Evolutionary conservation across 352 stramenopile genomes (phyloP), one percentile per base, ranked within the genome.

Genomic region (Globisporangium middletonii): DNA sequence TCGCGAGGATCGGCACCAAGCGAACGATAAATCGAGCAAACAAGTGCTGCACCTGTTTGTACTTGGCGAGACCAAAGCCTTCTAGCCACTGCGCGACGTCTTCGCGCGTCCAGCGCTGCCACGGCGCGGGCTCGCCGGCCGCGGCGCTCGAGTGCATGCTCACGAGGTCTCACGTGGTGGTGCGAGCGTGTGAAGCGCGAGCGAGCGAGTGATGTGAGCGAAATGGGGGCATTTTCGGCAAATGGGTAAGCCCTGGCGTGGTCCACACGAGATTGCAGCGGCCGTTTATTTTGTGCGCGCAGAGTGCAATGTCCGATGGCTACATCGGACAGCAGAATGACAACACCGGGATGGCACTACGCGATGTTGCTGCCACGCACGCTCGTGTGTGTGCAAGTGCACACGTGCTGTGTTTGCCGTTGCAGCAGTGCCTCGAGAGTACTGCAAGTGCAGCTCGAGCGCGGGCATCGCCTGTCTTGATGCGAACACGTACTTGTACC

Each of bases 31-130:
- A 26, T 26, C 8, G 23, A 38, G 2, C 48, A 9, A 9, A 9
- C 33, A 38, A 13, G 33, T 9, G 33, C 33, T 38, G 47, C n/a
- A 63, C 57, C 50, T 63, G 50, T 19, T 56, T 49, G 47, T 65
- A 65, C 54, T 60, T 65, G 59, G 38, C 46, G 47, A 65, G 59
- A 9, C 59, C 47, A 33, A 65, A 30, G 19, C 37, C 37, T 43
- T 57, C 59, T 47, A 65, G 59, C 59, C 59, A 65, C 37, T 45
- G 47, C 47, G 53, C 59, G 46, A 65, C 59, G 38, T 65, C 59
- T 45, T 65, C 59, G 33, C 59, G 59, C 23, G 45, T 49, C 59
- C 59, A 65, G 38, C 26, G 53, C 48, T 50, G 38, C 59, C 59
- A 65, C 18, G 33, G 28, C 33, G 37, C 35, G 33, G 47, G 35